Conservation (phyloP, 352 stramenopile genomes). For the Pythium graminicola region DNA sequence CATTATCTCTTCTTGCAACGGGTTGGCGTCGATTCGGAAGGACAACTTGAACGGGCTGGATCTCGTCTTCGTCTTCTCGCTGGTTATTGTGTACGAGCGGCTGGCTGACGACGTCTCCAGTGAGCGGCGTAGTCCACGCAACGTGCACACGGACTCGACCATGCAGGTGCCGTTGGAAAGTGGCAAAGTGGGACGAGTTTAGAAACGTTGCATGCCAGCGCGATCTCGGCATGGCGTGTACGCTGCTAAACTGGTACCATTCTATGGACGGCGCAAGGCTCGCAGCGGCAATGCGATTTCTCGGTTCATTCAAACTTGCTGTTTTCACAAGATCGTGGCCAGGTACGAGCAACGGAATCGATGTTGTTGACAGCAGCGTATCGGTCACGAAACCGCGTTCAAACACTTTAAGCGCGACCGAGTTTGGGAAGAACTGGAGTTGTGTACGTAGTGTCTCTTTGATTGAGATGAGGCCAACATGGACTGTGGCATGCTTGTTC, state of each 20-base stretch:
- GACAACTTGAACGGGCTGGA: conserved; percentile 1
- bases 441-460: conserved; percentile 40
- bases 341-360: conserved; percentile 46
- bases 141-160: conserved; percentile 40
- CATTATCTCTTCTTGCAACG: conserved; percentile 5
- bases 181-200: conserved; percentile 39
- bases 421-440: conserved; percentile 43
- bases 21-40: conserved; percentile 9
- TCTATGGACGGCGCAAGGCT: conserved; percentile 48
- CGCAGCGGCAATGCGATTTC: conserved; percentile 24
- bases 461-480: conserved; percentile 35
- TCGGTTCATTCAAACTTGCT: not conserved
- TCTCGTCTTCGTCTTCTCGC: not conserved
- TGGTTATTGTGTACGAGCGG: not conserved
- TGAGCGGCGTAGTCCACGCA: conserved; percentile 30
- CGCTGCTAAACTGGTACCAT: conserved; percentile 75
- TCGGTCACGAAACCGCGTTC: conserved; percentile 35
- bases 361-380: conserved; percentile 38
- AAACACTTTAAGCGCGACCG: conserved; percentile 41
- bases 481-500: not conserved
- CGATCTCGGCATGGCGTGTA: conserved; percentile 28
- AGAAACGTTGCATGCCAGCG: conserved; percentile 57
- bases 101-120: not conserved
- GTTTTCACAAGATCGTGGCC: conserved; percentile 22
- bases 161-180: conserved; percentile 35